These are phyloP conservation scores for Ustilago cynodontis DNA, from an alignment of 1,284 basidiomycete genomes.

Conservation along the genomic window DNA sequence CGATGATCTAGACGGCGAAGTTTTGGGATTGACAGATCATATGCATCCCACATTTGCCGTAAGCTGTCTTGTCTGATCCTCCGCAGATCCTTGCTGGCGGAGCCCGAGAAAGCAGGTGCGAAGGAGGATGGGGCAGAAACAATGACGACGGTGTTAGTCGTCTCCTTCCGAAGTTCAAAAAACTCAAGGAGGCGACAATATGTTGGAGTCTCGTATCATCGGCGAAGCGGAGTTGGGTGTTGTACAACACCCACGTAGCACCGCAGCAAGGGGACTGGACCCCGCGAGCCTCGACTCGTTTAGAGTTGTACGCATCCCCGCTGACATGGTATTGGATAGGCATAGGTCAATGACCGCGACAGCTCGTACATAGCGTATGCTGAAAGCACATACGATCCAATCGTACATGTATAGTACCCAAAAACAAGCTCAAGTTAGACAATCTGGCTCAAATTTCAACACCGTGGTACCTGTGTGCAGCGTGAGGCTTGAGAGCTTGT, in stretches of 20 bases:
- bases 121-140: background rate
- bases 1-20: background rate
- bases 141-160: background rate
- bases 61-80: background rate
- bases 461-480: background rate
- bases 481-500: background rate
- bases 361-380: no score
- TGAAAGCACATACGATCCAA: no score
- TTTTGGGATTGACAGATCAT: background rate
- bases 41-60: background rate
- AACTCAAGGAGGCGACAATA: background rate
- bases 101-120: background rate
- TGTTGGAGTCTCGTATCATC: background rate
- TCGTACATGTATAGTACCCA: no score
- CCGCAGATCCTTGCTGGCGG: background rate
- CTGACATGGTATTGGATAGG: no score
- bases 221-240: slow-evolving; percentile 22
- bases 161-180: background rate
- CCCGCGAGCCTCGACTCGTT: background rate
- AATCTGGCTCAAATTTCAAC: no score
- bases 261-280: slow-evolving; percentile 4
- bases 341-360: no score
- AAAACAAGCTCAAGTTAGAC: no score
- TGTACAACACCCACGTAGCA: background rate
- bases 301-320: background rate